Evolutionary conservation across 148 eudicot genomes (phyloP), one percentile per base, ranked within the genome.

Genomic region (Cornus suecica): DNA sequence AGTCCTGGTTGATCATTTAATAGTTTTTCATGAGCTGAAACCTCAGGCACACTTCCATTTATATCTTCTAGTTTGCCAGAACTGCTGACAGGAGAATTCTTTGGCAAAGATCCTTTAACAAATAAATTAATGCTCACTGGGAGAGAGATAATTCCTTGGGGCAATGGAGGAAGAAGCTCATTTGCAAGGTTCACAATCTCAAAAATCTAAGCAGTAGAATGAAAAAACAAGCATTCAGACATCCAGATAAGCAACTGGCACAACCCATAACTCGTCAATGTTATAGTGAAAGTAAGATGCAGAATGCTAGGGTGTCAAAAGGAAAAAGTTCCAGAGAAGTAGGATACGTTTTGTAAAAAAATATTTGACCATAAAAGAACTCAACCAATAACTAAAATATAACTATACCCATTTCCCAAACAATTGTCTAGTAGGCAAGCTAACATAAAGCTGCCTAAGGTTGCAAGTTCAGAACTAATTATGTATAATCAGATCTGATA

Each of bases 121-220:
- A 90, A 85, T 52, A 80, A 71, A 77, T 81, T 91, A 61, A 84
- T 78, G 78, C 93, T 86, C 68, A 87, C 79, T 68, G 94, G 99
- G 83, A 96, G 94, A 64, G 94, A 85, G 20, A 96, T 89, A 7
- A 80, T 91, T 77, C 99, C 99, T 84, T 87, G 89, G 2, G 99
- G 98, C 69, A 96, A 86, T 26, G 97, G 91, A 27, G 99, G 99
- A 82, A 96, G 99, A 80, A 96, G 97, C 88, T 96, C 99, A 71
- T 96, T 96, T 88, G 98, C 93, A 71, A 96, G 89, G 86, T 91
- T 96, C 88, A 96, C 91, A 76, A 96, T 91, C 90, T 96, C 99
- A 86, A 88, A 93, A 79, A 96, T 89, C 99, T 95, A 81, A 34
- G 45, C 28, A 42, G 48, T 22, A 48, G 52, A 68, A 65, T 34